Evolutionary conservation across 2,329 filamentous ascomycete species (phyloP), one percentile per base, ranked within the genome.

Genomic region (Hymenoscyphus repandus): DNA sequence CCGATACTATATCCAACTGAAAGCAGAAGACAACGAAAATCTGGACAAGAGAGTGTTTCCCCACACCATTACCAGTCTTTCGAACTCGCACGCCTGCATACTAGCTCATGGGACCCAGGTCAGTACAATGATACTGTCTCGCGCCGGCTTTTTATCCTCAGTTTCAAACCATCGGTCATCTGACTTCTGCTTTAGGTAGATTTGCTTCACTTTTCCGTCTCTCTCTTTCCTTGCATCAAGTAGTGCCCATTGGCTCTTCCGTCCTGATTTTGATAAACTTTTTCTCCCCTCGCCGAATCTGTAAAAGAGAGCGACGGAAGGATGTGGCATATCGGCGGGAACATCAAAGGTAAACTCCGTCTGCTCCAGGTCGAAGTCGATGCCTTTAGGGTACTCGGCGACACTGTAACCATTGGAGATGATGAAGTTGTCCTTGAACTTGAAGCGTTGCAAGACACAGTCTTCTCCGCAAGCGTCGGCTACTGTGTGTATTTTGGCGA

Each of bases 221-320:
- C 70, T 67, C 38, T 73, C 72, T 17, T 74, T 61, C 2, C 65
- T 68, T 0, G 75, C 72, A 50, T 80, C 76, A 47, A 78, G 68
- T 6, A 81, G 62, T 40, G 79, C 74, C 75, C 75, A 79, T 32
- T 72, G 69, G 39, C 73, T 72, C 66, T 79, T 79, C 49, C 70
- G 70, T 3, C 76, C 76, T 0, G 74, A 76, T 57, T 70, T 67
- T 42, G 69, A 65, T 11, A 79, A 65, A 31, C 67, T 72, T 20
- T 71, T 71, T 5, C 76, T 66, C 52, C 76, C 70, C 5, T 74
- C 73, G 2, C 75, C 76, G 56, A 77, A 74, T 43, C 70, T 69
- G 54, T 74, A 77, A 37, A 50, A 54, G 22, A 63, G 52, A 1
- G 57, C 46, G 5, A 64, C 58, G 12, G 61, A 61, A 12, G 54